Percentiles rank a stretch among this genome's conserved stretches.
Conservation (phyloP, 805 yeast species). For the Metschnikowia drakensbergensis region DNA sequence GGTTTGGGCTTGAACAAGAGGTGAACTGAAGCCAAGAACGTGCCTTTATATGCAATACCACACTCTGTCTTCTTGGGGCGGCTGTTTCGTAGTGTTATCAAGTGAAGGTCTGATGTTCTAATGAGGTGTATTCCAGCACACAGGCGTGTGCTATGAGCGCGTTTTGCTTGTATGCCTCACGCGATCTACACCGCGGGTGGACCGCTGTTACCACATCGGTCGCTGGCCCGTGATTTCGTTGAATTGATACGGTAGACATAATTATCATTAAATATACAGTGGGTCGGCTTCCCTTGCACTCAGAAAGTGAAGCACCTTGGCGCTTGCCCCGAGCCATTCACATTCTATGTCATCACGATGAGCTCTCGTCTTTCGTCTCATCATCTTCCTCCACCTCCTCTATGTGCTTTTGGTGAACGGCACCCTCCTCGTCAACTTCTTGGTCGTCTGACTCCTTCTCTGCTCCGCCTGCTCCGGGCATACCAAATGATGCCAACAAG, state of each 20-base stretch:
- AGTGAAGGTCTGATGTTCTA: not conserved
- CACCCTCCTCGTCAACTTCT: conserved; percentile 27
- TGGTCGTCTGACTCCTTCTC: conserved; percentile 24
- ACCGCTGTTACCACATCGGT: no score
- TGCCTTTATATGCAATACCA: not conserved
- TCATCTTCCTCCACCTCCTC: conserved; percentile 33
- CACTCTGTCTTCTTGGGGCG: not conserved
- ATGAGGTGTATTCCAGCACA: not conserved
- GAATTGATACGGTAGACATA: conserved; percentile 4
- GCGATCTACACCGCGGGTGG: not conserved
- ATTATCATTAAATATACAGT: conserved; percentile 18
- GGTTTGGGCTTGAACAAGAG: not conserved
- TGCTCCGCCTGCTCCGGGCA: conserved; percentile 26
- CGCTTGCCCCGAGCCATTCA: conserved; percentile 3
- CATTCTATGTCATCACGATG: conserved; percentile 4
- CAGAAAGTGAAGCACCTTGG: not conserved
- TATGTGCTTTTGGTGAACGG: conserved; percentile 26
- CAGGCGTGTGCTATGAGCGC: not conserved
- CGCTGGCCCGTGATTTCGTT: no score
- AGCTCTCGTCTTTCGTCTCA: conserved; percentile 6
- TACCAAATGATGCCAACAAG: conserved; percentile 51
- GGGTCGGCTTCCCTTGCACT: not conserved
- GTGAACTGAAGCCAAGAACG: not conserved
- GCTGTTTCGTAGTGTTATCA: not conserved
- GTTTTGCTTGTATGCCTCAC: conserved; percentile 7